phyloP scores from a whole-genome alignment of 441 rosid species.

The Metrosideros polymorpha region DNA sequence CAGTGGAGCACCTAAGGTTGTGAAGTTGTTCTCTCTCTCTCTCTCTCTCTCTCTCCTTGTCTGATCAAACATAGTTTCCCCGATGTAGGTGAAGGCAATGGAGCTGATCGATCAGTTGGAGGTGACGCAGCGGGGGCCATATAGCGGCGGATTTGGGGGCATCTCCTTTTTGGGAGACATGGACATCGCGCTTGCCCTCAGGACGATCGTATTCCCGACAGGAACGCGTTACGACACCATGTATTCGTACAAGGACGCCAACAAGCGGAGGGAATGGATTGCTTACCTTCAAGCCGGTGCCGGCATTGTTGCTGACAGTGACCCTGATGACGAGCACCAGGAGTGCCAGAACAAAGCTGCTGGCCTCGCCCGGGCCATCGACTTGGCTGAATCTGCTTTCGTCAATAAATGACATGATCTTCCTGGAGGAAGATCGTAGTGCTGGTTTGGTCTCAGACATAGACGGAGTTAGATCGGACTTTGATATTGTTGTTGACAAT shows the following conservation, averaged over 20 bases:
- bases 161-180: constrained; percentile 44
- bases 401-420: constrained; percentile 9
- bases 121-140: neutral
- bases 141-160: neutral
- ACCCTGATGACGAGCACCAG: constrained; percentile 1
- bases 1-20: constrained; percentile 96
- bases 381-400: constrained; percentile 70
- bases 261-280: constrained; percentile 57
- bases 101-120: neutral
- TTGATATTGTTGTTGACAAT: neutral
- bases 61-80: neutral
- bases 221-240: constrained; percentile 6
- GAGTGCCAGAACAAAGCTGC: constrained; percentile 11
- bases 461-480: neutral
- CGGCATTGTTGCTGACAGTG: constrained; percentile 6
- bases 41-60: neutral
- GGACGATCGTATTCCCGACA: constrained; percentile 5
- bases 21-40: neutral
- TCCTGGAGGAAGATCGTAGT: neutral
- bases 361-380: constrained; percentile 63
- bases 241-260: constrained; percentile 28
- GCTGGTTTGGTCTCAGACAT: neutral
- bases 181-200: constrained; percentile 66
- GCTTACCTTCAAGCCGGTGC: constrained; percentile 86
- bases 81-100: neutral